Conservation (phyloP, 306 rosid genomes). For the Lupinus albus region DNA sequence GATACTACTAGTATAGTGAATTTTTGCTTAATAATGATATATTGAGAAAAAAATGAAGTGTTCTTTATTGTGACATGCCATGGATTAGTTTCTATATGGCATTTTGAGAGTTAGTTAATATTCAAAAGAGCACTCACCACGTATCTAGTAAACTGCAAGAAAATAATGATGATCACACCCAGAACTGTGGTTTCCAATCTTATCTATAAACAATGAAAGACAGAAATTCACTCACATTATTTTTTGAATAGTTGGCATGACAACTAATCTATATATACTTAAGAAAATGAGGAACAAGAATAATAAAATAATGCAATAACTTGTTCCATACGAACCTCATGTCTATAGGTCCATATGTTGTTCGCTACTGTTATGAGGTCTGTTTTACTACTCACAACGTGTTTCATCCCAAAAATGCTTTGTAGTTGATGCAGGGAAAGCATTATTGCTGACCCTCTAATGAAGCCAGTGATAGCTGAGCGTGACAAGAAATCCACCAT, state of each 20-base stretch:
- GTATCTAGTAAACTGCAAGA: slow-evolving; percentile 56
- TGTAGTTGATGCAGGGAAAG: slow-evolving; percentile 70
- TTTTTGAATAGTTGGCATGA: no score
- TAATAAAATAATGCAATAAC: not conserved
- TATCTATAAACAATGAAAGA: slow-evolving; percentile 51
- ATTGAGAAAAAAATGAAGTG: no score
- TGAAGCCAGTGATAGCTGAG: slow-evolving; percentile 83
- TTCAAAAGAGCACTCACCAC: slow-evolving; percentile 50
- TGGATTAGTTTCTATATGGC: slow-evolving; percentile 51
- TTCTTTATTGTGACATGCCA: not conserved
- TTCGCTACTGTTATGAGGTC: slow-evolving; percentile 51
- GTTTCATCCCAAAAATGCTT: slow-evolving; percentile 67
- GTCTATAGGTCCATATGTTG: slow-evolving; percentile 40
- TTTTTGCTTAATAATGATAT: no score
- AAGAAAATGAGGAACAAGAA: no score
- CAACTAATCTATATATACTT: no score
- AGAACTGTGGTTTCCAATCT: slow-evolving; percentile 69
- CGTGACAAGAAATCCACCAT: slow-evolving; percentile 90
- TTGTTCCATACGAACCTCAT: slow-evolving; percentile 52
- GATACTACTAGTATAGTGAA: not conserved
- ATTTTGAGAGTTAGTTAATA: slow-evolving; percentile 13
- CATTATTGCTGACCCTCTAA: slow-evolving; percentile 78
- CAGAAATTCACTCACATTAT: not conserved
- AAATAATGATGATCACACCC: slow-evolving; percentile 54
- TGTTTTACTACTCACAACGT: slow-evolving; percentile 57